phyloP scores from a whole-genome alignment of 2,329 filamentous ascomycete genomes.

The Xylariaceae sp. region DNA sequence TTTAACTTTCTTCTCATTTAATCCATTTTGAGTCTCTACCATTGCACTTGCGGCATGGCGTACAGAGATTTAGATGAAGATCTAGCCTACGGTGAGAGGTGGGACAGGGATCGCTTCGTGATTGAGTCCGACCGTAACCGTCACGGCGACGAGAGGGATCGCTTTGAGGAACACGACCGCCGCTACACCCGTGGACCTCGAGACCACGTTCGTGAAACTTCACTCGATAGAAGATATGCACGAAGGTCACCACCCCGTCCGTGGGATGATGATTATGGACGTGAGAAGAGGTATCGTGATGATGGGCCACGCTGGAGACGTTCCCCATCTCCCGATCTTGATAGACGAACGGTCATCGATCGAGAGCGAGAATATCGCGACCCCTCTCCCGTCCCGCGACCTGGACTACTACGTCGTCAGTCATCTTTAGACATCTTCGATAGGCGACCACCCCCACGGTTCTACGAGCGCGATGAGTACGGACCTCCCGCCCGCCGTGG shows the following conservation, averaged over 20 bases:
- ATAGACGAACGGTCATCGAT: conserved; percentile 59
- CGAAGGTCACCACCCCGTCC: conserved; percentile 44
- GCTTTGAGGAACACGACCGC: conserved; percentile 57
- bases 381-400: conserved; percentile 60
- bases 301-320: conserved; percentile 49
- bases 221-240: conserved; percentile 53
- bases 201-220: conserved; percentile 47
- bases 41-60: conserved; percentile 35
- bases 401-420: conserved; percentile 73
- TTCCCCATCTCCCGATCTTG: conserved; percentile 50
- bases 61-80: conserved; percentile 39
- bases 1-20: background rate
- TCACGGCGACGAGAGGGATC: conserved; percentile 56
- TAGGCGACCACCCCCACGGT: conserved; percentile 61
- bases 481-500: conserved; percentile 54
- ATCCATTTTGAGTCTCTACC: conserved; percentile 1
- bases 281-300: conserved; percentile 59
- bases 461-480: conserved; percentile 57
- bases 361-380: conserved; percentile 53
- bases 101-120: conserved; percentile 59
- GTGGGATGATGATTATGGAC: conserved; percentile 52
- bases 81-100: conserved; percentile 47
- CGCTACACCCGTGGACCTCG: conserved; percentile 45
- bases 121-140: conserved; percentile 49
- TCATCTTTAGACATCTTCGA: conserved; percentile 92